These are phyloP conservation scores for Puya raimondii DNA, from an alignment of 176 grass and related monocot genomes.

Conservation along the genomic window DNA sequence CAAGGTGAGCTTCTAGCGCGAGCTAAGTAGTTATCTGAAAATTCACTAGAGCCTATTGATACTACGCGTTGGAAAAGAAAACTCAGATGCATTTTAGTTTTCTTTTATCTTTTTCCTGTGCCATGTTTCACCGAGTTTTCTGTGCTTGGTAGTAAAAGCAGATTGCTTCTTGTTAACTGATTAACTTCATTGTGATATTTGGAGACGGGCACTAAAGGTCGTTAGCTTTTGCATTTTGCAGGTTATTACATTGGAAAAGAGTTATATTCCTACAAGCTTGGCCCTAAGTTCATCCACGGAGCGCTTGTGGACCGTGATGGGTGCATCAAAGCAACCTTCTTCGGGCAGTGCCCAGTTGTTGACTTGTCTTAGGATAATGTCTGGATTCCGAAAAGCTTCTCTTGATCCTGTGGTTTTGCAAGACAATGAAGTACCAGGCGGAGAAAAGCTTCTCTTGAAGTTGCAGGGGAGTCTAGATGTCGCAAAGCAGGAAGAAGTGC, in stretches of 20 bases:
- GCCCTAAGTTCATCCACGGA: constrained; percentile 29
- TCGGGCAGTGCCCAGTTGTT: constrained; percentile 29
- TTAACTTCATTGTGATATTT: not conserved
- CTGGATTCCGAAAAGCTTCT: constrained; percentile 18
- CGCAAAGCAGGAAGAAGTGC: constrained; percentile 48
- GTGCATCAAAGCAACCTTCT: constrained; percentile 58
- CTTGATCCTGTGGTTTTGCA: constrained; percentile 28
- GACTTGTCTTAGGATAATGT: constrained; percentile 44
- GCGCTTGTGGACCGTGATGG: constrained; percentile 75
- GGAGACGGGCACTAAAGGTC: not conserved
- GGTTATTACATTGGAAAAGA: constrained; percentile 56
- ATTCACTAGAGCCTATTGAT: not conserved
- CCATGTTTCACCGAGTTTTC: too few relatives aligned
- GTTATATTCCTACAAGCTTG: constrained; percentile 78
- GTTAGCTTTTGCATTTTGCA: constrained; percentile 14
- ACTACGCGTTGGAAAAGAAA: not conserved
- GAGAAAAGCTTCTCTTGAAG: constrained; percentile 55
- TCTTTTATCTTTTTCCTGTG: too few relatives aligned
- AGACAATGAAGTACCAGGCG: constrained; percentile 47
- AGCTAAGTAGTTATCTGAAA: not conserved
- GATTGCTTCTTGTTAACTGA: not conserved
- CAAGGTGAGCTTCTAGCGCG: constrained; percentile 31
- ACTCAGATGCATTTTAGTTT: too few relatives aligned
- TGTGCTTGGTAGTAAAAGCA: too few relatives aligned
- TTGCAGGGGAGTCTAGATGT: constrained; percentile 68